phyloP scores from a whole-genome alignment of 768 basidiomycete genomes.

The Rhodotorula diobovata region DNA sequence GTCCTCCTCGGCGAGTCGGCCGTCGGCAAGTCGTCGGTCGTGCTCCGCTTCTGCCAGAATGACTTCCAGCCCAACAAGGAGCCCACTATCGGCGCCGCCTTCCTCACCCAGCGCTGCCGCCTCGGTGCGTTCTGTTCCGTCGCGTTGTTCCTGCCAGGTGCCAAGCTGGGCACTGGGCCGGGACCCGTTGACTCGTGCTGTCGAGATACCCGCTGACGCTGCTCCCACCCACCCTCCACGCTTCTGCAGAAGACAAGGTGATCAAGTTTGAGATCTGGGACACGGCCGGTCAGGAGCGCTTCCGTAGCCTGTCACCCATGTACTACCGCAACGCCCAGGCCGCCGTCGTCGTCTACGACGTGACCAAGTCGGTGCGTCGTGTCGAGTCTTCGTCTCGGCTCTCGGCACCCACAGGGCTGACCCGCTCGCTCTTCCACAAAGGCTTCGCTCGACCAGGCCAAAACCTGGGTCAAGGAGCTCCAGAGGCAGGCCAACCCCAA shows the following conservation, averaged over 20 bases:
- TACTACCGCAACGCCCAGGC: slow-evolving; percentile 84
- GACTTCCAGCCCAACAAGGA: slow-evolving; percentile 99
- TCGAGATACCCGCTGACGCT: no score
- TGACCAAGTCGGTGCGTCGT: slow-evolving; percentile 62
- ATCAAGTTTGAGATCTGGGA: slow-evolving; percentile 85
- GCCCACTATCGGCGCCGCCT: slow-evolving; percentile 70
- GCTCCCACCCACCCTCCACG: background rate
- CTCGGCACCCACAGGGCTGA: slow-evolving; percentile 28
- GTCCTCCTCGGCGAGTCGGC: slow-evolving; percentile 96
- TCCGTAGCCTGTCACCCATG: slow-evolving; percentile 85
- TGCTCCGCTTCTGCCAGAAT: slow-evolving; percentile 90
- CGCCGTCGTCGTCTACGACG: slow-evolving; percentile 96
- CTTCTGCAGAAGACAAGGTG: slow-evolving; percentile 62
- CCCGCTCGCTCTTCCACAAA: background rate
- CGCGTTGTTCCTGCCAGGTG: background rate
- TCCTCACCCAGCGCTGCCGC: slow-evolving; percentile 85
- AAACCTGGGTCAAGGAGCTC: slow-evolving; percentile 99
- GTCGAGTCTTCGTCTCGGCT: background rate
- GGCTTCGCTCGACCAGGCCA: slow-evolving; percentile 92
- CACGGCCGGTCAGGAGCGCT: slow-evolving; percentile 90
- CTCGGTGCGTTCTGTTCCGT: slow-evolving; percentile 47
- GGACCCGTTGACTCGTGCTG: background rate
- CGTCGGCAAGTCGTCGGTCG: slow-evolving; percentile 95
- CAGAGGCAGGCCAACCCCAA: slow-evolving; percentile 98
- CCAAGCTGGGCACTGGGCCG: no score